Evolutionary conservation across 2,329 filamentous ascomycete species (phyloP).

Genomic region (Cordyceps militaris): DNA sequence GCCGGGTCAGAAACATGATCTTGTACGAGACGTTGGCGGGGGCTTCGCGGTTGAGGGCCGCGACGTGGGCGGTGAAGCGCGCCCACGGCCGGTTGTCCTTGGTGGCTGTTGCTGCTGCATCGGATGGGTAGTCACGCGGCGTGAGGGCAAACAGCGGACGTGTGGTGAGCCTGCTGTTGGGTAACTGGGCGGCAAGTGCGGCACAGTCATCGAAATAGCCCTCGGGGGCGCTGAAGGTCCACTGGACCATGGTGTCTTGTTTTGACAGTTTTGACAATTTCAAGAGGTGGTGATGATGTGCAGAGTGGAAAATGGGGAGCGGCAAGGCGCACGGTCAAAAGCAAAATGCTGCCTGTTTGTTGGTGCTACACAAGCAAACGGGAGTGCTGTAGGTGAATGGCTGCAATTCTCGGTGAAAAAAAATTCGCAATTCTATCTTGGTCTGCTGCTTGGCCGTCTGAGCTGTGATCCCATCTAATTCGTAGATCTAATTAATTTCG

Average conservation of each 20-base stretch:
- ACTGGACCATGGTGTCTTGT: conserved; percentile 25
- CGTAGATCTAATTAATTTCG: too few species aligned
- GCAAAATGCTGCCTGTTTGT: too few species aligned
- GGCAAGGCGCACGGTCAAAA: too few species aligned
- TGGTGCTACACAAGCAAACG: too few species aligned
- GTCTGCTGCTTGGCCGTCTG: too few species aligned
- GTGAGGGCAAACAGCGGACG: conserved; percentile 48
- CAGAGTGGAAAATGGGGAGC: too few species aligned
- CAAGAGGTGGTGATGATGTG: too few species aligned
- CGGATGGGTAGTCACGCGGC: conserved; percentile 39
- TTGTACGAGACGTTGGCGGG: conserved; percentile 42
- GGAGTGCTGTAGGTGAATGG: too few species aligned
- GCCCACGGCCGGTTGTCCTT: conserved; percentile 42
- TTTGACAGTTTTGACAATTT: too few species aligned
- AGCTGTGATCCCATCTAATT: too few species aligned
- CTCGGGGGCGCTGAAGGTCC: conserved; percentile 20
- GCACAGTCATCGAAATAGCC: conserved; percentile 39
- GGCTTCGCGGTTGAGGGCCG: conserved; percentile 36
- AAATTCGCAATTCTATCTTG: too few species aligned
- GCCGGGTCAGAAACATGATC: conserved; percentile 47
- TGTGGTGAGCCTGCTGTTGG: conserved; percentile 28
- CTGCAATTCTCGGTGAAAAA: too few species aligned
- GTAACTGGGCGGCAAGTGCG: conserved; percentile 22
- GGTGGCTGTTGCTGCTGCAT: conserved; percentile 19
- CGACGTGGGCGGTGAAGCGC: conserved; percentile 41